A percentile compares a stretch with the other conserved stretches of the same genome.
phyloP scores from a whole-genome alignment of 352 stramenopile genomes.

The Phytophthora pseudosyringae region DNA sequence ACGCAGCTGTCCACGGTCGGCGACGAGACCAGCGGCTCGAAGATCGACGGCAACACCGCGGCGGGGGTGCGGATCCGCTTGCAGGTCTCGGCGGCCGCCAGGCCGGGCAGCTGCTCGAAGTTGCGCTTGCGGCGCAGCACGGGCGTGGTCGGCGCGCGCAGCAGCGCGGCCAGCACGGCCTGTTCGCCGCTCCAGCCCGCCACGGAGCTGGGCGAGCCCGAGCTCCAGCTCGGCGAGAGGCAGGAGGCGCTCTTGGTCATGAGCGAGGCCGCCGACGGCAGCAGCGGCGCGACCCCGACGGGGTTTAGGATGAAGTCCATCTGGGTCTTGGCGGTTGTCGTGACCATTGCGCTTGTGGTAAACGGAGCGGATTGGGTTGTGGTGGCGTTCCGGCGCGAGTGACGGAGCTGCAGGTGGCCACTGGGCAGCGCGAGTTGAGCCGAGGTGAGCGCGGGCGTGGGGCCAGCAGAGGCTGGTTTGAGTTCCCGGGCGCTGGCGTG shows the following conservation, averaged over 20 bases:
- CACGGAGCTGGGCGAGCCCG: constrained; percentile 39
- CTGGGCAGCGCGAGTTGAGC: not conserved
- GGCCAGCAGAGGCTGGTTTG: constrained; percentile 20
- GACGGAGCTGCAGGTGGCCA: too few species aligned
- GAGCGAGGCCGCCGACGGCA: constrained; percentile 6
- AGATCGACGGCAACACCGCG: constrained; percentile 30
- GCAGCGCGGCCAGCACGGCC: constrained; percentile 24
- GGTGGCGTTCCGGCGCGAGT: not conserved
- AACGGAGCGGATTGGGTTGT: constrained; percentile 27
- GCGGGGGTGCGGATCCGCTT: constrained; percentile 20
- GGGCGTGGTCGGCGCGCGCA: constrained; percentile 6
- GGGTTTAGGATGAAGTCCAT: constrained; percentile 34
- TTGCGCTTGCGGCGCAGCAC: constrained; percentile 20
- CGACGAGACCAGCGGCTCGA: constrained; percentile 22
- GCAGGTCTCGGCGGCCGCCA: constrained; percentile 3
- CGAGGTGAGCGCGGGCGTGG: constrained; percentile 3
- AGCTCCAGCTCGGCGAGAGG: constrained; percentile 7
- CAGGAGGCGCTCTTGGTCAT: constrained; percentile 6
- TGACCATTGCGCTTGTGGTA: constrained; percentile 9
- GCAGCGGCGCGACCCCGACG: constrained; percentile 7
- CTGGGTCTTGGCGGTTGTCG: constrained; percentile 41
- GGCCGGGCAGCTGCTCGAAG: constrained; percentile 10
- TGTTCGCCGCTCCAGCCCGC: constrained; percentile 35
- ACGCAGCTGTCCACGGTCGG: constrained; percentile 22
- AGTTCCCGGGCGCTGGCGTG: constrained; percentile 14